Conservation (phyloP, 2,329 filamentous ascomycete genomes). For the Exophiala spinifera region DNA sequence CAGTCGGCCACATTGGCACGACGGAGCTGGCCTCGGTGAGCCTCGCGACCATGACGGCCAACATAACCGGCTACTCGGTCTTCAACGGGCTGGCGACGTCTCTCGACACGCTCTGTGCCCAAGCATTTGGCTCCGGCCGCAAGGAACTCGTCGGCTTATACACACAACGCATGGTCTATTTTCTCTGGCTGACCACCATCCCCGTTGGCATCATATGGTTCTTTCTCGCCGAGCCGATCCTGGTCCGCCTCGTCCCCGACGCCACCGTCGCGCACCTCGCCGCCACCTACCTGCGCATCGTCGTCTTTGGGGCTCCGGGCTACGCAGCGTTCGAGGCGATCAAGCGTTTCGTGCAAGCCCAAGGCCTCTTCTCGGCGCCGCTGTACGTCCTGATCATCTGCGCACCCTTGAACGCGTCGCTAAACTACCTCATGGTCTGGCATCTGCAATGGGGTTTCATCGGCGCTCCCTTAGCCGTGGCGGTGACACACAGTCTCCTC, state of each 20-base stretch:
- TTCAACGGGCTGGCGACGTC: constrained; percentile 73
- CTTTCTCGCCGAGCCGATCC: constrained; percentile 53
- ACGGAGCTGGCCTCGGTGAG: constrained; percentile 59
- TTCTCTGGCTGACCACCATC: constrained; percentile 62
- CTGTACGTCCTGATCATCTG: constrained; percentile 74
- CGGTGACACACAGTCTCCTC: constrained; percentile 64
- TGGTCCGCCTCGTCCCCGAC: constrained; percentile 62
- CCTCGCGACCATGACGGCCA: constrained; percentile 66
- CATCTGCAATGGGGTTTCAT: constrained; percentile 59
- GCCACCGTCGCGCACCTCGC: constrained; percentile 62
- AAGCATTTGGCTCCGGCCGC: constrained; percentile 79
- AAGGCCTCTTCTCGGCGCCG: constrained; percentile 68
- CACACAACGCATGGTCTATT: constrained; percentile 67
- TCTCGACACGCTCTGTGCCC: constrained; percentile 77
- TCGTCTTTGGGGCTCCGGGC: constrained; percentile 65
- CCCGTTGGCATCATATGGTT: constrained; percentile 65
- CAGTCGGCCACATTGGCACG: constrained; percentile 65
- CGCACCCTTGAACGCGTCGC: constrained; percentile 67
- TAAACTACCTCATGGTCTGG: constrained; percentile 66
- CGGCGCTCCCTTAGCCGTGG: constrained; percentile 67
- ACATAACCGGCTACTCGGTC: constrained; percentile 65
- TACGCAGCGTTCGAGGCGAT: constrained; percentile 65
- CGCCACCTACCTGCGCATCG: constrained; percentile 62
- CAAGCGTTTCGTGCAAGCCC: constrained; percentile 76
- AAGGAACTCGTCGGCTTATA: constrained; percentile 75